Evolutionary conservation across 805 yeast genomes (phyloP), one percentile per base, ranked within the genome.

Genomic region (Cyberlindnera nakhonratchasimensis): DNA sequence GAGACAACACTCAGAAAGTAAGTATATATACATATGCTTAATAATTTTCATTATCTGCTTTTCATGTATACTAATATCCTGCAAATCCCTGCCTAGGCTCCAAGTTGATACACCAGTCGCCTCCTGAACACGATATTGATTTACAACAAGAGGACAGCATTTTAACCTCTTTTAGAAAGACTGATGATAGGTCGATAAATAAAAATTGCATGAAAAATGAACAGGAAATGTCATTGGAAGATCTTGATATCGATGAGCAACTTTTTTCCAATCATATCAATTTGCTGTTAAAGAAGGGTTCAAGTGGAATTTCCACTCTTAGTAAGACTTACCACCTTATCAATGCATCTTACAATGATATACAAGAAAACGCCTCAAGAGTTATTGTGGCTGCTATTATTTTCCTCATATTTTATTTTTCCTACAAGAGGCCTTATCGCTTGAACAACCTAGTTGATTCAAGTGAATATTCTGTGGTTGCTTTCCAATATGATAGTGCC

Each of bases 21-120:
- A 37, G 45, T 37, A 9, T n/a, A 13, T 4, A 25, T 6, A 5
- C 12, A 5, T 6, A 25, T 25, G n/a, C n/a, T n/a, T n/a, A n/a
- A n/a, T n/a, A n/a, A n/a, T n/a, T n/a, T n/a, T n/a, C n/a, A 23
- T 23, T 8, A 11, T 11, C 11, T 23, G 25, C 25, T 11, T 8
- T 8, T 23, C 11, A 23, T 23, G 11, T 11, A 23, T 23, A 8
- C 25, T 11, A 8, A 23, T 23, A 8, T 8, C 25, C 11, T 8
- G 11, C 25, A 11, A 23, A 11, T 8, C 8, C 25, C n/a, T 12
- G n/a, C 29, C 6, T 26, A 40, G 43, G 20, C 9, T 39, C 39
- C 3, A 40, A 40, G 21, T 20, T 26, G 36, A 40, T 40, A 17
- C 18, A 26, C 6, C 12, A 39, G 5, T 13, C 29, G 10, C 23